These are phyloP conservation scores for Linnemannia schmuckeri DNA, from an alignment of 192 early-diverging fungal species.

Conservation along the genomic window DNA sequence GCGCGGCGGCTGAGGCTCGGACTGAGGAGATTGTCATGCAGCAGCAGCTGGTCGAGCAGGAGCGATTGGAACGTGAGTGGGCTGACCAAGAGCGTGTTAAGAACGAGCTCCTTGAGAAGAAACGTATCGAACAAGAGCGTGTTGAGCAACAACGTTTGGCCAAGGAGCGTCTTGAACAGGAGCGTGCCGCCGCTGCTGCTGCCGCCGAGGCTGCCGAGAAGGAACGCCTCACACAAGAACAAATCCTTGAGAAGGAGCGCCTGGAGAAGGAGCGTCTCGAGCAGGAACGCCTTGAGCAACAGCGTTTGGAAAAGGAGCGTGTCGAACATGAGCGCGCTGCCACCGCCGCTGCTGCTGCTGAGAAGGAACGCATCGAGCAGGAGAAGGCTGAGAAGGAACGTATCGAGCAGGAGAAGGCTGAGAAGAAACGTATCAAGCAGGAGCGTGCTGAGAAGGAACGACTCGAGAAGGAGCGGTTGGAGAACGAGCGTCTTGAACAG, in stretches of 20 bases:
- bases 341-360: neutral
- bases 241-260: neutral
- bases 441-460: slow-evolving; percentile 22
- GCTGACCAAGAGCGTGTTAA: neutral
- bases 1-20: neutral
- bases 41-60: neutral
- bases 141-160: slow-evolving; percentile 5
- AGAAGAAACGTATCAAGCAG: slow-evolving; percentile 2
- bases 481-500: slow-evolving; percentile 14
- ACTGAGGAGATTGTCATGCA: neutral
- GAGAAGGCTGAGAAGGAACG: slow-evolving; percentile 26
- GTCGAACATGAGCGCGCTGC: slow-evolving; percentile 23
- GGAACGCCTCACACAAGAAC: slow-evolving; percentile 5
- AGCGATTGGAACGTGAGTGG: neutral
- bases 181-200: neutral
- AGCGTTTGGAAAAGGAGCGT: slow-evolving; percentile 16
- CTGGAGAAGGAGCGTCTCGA: neutral
- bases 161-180: neutral
- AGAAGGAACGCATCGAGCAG: slow-evolving; percentile 18
- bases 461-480: slow-evolving; percentile 24
- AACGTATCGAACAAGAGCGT: neutral
- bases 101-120: neutral
- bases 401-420: slow-evolving; percentile 14
- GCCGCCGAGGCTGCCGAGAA: neutral
- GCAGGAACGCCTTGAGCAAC: slow-evolving; percentile 16